Percentiles rank a stretch among this genome's conserved stretches.
phyloP scores from a whole-genome alignment of 768 basidiomycete genomes.

The Mycena polygramma region DNA sequence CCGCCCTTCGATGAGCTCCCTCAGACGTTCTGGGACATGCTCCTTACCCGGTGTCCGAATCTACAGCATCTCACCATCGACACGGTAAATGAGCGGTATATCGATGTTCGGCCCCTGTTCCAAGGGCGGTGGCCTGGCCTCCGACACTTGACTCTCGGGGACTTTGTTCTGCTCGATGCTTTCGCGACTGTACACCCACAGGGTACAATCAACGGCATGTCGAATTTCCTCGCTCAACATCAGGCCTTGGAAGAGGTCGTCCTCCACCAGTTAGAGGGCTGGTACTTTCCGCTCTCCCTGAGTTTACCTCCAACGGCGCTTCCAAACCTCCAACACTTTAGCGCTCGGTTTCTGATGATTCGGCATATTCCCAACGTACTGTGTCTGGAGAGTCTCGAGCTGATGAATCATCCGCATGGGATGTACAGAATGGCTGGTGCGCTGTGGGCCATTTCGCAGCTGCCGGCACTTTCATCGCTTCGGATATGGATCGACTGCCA shows the following conservation, averaged over 20 bases:
- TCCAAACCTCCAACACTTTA: slow-evolving; percentile 33
- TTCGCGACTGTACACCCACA: slow-evolving; percentile 35
- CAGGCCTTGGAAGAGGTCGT: slow-evolving; percentile 25
- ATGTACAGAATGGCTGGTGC: slow-evolving; percentile 35
- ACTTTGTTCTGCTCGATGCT: slow-evolving; percentile 36
- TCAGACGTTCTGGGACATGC: slow-evolving; percentile 36
- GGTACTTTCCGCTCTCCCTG: slow-evolving; percentile 39
- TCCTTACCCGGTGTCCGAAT: slow-evolving; percentile 33
- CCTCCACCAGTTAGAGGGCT: slow-evolving; percentile 36
- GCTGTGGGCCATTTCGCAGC: slow-evolving; percentile 36
- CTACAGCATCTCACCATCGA: slow-evolving; percentile 34
- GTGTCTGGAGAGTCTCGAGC: slow-evolving; percentile 35
- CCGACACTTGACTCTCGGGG: slow-evolving; percentile 35
- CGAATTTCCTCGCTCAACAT: slow-evolving; percentile 31
- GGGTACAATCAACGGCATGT: slow-evolving; percentile 34
- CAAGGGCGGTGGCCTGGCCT: slow-evolving; percentile 34
- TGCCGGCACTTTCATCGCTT: slow-evolving; percentile 31
- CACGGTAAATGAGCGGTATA: slow-evolving; percentile 38
- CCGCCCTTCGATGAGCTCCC: slow-evolving; percentile 39
- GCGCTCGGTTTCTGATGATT: slow-evolving; percentile 32
- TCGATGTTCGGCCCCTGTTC: slow-evolving; percentile 36
- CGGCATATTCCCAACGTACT: slow-evolving; percentile 32
- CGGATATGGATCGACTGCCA: slow-evolving; percentile 39
- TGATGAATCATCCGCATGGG: slow-evolving; percentile 36
- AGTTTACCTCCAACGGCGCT: slow-evolving; percentile 31